Evolutionary conservation across 2,329 filamentous ascomycete species (phyloP).

Genomic region (Ceratocystis diversiconidia): DNA sequence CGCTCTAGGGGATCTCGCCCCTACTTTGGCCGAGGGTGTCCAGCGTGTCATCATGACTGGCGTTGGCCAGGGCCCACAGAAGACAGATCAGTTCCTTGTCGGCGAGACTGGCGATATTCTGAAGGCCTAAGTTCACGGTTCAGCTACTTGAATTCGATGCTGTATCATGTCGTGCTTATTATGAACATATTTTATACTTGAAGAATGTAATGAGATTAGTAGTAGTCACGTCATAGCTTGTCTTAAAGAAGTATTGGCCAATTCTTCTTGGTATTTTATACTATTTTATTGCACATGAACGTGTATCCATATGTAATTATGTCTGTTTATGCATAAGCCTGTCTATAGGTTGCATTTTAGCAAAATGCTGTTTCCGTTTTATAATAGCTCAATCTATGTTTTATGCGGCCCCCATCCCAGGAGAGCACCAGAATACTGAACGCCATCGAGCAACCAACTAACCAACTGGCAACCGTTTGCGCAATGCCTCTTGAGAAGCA

Average conservation of each 20-base stretch:
- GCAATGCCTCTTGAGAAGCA: background rate
- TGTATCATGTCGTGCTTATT: background rate
- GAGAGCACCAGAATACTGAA: background rate
- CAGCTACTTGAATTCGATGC: background rate
- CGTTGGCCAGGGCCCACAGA: constrained; percentile 78
- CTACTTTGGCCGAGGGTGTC: constrained; percentile 60
- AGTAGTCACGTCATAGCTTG: background rate
- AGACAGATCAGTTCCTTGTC: constrained; percentile 64
- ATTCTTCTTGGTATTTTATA: background rate
- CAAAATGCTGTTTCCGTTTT: background rate
- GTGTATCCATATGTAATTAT: background rate
- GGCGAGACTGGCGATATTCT: constrained; percentile 41
- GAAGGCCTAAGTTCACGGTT: constrained; percentile 9
- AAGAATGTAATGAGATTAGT: background rate
- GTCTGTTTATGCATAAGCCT: background rate
- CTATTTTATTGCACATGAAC: background rate
- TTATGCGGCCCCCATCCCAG: background rate
- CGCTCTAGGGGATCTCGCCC: constrained; percentile 48
- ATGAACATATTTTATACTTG: background rate
- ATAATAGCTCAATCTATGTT: background rate
- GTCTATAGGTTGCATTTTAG: background rate
- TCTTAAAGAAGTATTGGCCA: background rate
- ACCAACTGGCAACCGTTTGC: background rate
- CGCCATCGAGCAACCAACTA: background rate
- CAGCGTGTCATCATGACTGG: constrained; percentile 80